Evolutionary conservation across 2,329 filamentous ascomycete species (phyloP), one percentile per base, ranked within the genome.

Genomic region (Apiospora kogelbergensis): DNA sequence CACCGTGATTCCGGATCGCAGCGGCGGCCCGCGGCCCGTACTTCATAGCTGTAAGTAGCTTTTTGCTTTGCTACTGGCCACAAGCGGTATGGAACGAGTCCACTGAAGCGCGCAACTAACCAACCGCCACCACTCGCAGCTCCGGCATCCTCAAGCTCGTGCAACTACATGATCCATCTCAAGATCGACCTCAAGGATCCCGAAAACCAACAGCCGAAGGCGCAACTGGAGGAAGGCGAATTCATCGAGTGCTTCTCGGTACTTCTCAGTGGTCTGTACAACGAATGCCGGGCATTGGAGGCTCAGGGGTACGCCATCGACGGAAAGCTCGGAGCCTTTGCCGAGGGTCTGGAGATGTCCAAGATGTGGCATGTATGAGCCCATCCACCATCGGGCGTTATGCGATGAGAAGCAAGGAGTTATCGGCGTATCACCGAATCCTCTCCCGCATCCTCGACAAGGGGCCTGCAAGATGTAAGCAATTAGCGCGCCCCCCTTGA

Each of bases 201-300:
- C 0, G 89, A 89, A 73, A 95, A 95, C 76, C 86, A 90, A 76
- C 83, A 92, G 67, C 89, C 88, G 1, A 84, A 90, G 78, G 90
- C 92, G 0, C 82, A 91, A 76, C 84, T 95, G 6, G 92, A 95
- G 77, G 92, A 94, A 40, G 91, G 89, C 71, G 93, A 95, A 80
- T 95, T 94, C 76, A 95, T 95, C 75, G 92, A 95, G 78, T 90
- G 90, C 44, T 95, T 95, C 75, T 88, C 87, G 11, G 85, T 93
- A 9, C 90, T 89, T 3, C 76, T 95, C 48, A 82, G 80, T 26
- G 82, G 85, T 17, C 78, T 95, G 44, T 94, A 91, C 82, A 84
- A 84, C 0, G 89, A 91, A 76, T 90, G 90, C 76, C 88, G 89
- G 77, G 85, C 79, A 72, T 82, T 94, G 1, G 92, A 94, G 76